Conservation (phyloP, 768 basidiomycete species). For the Amanita inopinata region DNA sequence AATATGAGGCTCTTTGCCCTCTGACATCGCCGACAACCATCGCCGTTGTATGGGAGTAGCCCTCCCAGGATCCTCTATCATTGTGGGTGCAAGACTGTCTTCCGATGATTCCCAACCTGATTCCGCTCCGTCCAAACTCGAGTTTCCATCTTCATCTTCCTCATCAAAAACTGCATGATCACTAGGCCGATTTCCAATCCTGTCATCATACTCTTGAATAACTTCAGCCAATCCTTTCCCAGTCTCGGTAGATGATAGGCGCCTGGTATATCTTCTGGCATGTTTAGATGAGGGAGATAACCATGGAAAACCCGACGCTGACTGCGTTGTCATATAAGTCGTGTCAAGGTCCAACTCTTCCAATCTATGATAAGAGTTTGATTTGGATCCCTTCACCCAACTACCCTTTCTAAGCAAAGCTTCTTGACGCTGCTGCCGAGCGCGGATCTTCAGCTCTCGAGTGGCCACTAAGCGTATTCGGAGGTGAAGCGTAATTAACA, state of each 20-base stretch:
- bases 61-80: constrained; percentile 76
- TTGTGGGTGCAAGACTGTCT: constrained; percentile 41
- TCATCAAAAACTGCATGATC: constrained; percentile 18
- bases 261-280: constrained; percentile 36
- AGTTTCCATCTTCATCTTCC: constrained; percentile 25
- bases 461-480: constrained; percentile 80
- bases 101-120: constrained; percentile 41
- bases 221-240: constrained; percentile 28
- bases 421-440: constrained; percentile 36
- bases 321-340: constrained; percentile 6
- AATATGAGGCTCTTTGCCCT: constrained; percentile 62
- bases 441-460: constrained; percentile 60
- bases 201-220: constrained; percentile 10
- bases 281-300: constrained; percentile 46
- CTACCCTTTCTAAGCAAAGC: constrained; percentile 22
- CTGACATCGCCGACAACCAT: constrained; percentile 89
- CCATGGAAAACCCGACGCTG: constrained; percentile 28
- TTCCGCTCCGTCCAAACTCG: constrained; percentile 28
- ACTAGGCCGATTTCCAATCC: constrained; percentile 5
- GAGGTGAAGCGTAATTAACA: constrained; percentile 78
- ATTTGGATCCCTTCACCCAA: constrained; percentile 7
- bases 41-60: constrained; percentile 71
- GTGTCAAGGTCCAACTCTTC: constrained; percentile 9
- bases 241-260: constrained; percentile 38
- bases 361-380: constrained; percentile 5